phyloP scores from a whole-genome alignment of 805 yeast genomes.

The Teunomyces gatunensis region DNA sequence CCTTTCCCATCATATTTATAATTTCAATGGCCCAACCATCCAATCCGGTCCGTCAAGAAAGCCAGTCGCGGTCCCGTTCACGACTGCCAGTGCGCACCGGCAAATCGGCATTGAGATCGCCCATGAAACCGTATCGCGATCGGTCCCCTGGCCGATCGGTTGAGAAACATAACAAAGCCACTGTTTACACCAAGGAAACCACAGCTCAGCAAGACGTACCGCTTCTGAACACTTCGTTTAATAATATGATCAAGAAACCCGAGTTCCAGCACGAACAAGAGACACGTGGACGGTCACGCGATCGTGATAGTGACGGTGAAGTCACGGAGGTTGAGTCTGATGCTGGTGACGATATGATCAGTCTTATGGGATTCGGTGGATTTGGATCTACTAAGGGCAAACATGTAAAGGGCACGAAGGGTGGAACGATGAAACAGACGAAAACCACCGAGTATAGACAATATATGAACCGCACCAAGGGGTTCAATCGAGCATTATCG shows the following conservation, averaged over 20 bases:
- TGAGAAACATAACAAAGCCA: constrained; percentile 14
- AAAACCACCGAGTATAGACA: constrained; percentile 51
- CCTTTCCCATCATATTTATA: neutral
- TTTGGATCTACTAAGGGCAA: constrained; percentile 57
- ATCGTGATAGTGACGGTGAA: constrained; percentile 13
- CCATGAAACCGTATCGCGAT: constrained; percentile 12
- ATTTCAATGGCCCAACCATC: neutral
- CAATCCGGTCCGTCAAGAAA: neutral
- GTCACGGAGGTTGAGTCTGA: constrained; percentile 14
- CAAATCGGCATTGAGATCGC: neutral
- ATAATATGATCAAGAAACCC: constrained; percentile 12
- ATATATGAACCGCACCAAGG: constrained; percentile 57
- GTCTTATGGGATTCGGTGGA: constrained; percentile 57
- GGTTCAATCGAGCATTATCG: constrained; percentile 54
- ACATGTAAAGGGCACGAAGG: constrained; percentile 49
- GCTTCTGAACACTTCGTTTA: constrained; percentile 16
- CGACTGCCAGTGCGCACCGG: constrained; percentile 15
- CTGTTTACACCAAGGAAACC: constrained; percentile 13
- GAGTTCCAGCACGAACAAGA: constrained; percentile 17
- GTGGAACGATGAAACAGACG: constrained; percentile 40
- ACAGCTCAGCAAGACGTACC: constrained; percentile 15
- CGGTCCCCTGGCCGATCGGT: constrained; percentile 16
- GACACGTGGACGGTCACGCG: constrained; percentile 23
- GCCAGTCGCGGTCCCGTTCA: constrained; percentile 11
- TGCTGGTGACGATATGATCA: constrained; percentile 27